A percentile compares a stretch with the other conserved stretches of the same genome.
phyloP scores from a whole-genome alignment of 2,329 filamentous ascomycete species.

The Dothistroma pini region DNA sequence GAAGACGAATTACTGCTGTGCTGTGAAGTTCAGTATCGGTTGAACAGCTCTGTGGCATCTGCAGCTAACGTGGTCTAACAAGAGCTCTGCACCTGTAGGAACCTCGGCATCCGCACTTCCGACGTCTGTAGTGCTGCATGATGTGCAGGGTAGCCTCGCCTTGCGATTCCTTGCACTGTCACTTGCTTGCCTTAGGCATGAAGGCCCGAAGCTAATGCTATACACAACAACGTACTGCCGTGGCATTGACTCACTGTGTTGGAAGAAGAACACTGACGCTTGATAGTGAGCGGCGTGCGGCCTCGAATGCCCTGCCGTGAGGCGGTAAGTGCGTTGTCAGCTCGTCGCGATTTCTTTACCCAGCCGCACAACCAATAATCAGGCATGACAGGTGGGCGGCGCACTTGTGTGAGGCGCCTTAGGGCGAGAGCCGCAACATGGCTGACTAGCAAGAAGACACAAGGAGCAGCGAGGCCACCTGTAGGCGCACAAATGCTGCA shows the following conservation, averaged over 20 bases:
- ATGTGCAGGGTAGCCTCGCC: slow-evolving; percentile 5
- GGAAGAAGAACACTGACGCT: background rate
- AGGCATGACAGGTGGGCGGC: background rate
- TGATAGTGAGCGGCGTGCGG: background rate
- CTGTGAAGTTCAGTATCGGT: background rate
- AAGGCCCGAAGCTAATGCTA: slow-evolving; percentile 10
- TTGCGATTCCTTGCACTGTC: slow-evolving; percentile 1
- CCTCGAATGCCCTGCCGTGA: background rate
- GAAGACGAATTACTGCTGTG: background rate
- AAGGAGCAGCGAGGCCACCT: background rate
- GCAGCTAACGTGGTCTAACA: background rate
- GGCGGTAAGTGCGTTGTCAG: slow-evolving; percentile 8
- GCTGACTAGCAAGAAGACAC: background rate
- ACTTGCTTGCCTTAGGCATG: slow-evolving; percentile 9
- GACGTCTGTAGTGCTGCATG: slow-evolving; percentile 4
- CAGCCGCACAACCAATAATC: background rate
- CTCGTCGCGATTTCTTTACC: background rate
- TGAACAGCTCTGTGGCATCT: slow-evolving; percentile 4
- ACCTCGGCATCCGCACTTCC: slow-evolving; percentile 2
- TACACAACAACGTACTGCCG: background rate
- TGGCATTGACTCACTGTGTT: background rate
- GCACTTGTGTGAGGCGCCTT: background rate
- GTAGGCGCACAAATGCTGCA: background rate
- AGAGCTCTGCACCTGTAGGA: slow-evolving; percentile 1
- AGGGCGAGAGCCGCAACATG: background rate